Evolutionary conservation across 805 yeast genomes (phyloP).

Genomic region (Saccharomycopsis capsularis): DNA sequence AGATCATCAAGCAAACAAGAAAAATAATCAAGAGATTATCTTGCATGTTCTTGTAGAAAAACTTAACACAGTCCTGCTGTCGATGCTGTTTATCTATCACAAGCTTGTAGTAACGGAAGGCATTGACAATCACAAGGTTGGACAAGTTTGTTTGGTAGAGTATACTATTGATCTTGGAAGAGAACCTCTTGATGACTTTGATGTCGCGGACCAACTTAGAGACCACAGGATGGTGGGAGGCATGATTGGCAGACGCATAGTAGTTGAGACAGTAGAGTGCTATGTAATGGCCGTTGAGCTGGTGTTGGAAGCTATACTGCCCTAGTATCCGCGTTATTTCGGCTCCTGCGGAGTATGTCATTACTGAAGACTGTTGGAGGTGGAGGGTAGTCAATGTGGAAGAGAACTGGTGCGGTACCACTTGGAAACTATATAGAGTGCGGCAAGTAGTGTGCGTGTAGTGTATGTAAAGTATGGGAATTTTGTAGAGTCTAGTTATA

Average conservation of each 20-base stretch:
- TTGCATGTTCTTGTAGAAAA: constrained; percentile 14
- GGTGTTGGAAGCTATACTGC: constrained; percentile 1
- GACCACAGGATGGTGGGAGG: not conserved
- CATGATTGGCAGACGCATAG: not conserved
- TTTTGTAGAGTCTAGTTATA: not conserved
- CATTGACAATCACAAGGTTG: constrained; percentile 14
- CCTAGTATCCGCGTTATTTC: not conserved
- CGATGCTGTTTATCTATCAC: constrained; percentile 2
- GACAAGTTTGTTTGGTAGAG: constrained; percentile 19
- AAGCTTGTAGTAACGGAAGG: constrained; percentile 5
- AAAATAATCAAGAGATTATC: constrained; percentile 15
- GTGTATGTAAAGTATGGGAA: not conserved
- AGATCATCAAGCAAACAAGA: constrained; percentile 31
- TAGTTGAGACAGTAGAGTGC: not conserved
- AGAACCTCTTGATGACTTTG: not conserved
- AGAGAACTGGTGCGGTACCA: no score
- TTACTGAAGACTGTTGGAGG: not conserved
- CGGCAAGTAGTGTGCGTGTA: not conserved
- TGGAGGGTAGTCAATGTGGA: no score
- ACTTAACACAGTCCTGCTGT: not conserved
- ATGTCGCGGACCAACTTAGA: not conserved
- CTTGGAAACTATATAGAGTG: no score
- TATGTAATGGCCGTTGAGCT: not conserved
- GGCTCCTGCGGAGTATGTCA: not conserved
- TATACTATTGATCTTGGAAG: constrained; percentile 12